phyloP scores from a whole-genome alignment of 1,284 basidiomycete genomes.

The Sanghuangporus weigelae region DNA sequence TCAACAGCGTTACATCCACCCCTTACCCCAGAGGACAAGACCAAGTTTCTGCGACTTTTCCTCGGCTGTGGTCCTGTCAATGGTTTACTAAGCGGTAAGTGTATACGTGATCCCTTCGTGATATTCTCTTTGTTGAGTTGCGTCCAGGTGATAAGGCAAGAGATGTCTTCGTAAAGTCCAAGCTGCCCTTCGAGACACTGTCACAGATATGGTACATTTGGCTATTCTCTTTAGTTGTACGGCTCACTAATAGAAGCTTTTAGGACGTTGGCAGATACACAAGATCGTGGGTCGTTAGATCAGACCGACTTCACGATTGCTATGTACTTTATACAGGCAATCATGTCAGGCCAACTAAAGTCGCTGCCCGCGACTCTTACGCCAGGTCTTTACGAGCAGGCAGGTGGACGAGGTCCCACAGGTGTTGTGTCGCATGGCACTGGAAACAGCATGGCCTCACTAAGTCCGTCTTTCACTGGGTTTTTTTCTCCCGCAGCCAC shows the following conservation, averaged over 20 bases:
- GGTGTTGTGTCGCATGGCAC: conserved; percentile 51
- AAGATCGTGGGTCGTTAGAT: conserved; percentile 87
- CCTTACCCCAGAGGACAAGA: conserved; percentile 72
- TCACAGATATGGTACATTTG: conserved; percentile 84
- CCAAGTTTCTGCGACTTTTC: conserved; percentile 82
- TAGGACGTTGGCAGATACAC: conserved; percentile 93
- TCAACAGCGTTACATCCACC: conserved; percentile 46
- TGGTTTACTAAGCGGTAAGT: conserved; percentile 64
- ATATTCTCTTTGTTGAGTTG: conserved; percentile 8
- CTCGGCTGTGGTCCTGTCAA: conserved; percentile 65
- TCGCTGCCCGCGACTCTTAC: conserved; percentile 78
- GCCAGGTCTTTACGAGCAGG: conserved; percentile 89
- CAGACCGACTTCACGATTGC: conserved; percentile 92
- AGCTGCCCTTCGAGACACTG: conserved; percentile 84
- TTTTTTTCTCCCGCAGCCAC: conserved; percentile 32
- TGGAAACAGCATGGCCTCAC: conserved; percentile 48
- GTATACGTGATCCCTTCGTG: background rate
- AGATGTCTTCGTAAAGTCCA: conserved; percentile 91
- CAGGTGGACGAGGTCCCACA: conserved; percentile 41
- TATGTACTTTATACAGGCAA: conserved; percentile 93
- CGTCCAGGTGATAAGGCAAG: conserved; percentile 80
- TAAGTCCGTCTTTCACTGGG: conserved; percentile 41
- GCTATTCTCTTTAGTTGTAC: background rate
- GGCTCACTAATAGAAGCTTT: background rate
- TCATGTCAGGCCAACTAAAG: conserved; percentile 79